Percentiles rank a stretch among this genome's conserved stretches.
Evolutionary conservation across 2,329 filamentous ascomycete species (phyloP).

Genomic region (Fusarium sp.): DNA sequence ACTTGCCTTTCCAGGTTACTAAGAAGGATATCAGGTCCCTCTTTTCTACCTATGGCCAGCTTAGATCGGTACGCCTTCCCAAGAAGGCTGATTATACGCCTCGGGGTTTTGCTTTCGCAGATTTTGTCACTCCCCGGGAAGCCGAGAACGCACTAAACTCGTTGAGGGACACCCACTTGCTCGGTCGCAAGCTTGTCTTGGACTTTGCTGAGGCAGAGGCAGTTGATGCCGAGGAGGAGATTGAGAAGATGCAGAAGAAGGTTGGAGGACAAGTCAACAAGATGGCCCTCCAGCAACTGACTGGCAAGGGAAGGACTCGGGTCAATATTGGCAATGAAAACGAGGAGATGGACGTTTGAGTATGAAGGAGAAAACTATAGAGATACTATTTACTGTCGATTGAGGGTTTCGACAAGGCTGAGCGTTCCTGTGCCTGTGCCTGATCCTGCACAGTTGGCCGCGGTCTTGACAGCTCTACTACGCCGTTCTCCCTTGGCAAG

Average conservation of each 20-base stretch:
- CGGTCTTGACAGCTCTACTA: constrained; percentile 12
- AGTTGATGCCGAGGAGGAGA: constrained; percentile 93
- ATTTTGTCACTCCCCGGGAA: constrained; percentile 92
- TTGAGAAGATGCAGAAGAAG: constrained; percentile 97
- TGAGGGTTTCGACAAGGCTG: constrained; percentile 42
- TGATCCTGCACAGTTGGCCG: constrained; percentile 28
- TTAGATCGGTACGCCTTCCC: constrained; percentile 91
- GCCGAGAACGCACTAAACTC: constrained; percentile 91
- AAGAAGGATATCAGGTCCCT: constrained; percentile 92
- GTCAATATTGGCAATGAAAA: constrained; percentile 85
- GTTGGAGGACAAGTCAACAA: constrained; percentile 90
- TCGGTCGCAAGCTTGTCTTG: constrained; percentile 88
- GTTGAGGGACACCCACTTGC: constrained; percentile 90
- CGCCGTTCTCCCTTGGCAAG: constrained; percentile 47
- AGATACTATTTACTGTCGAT: constrained; percentile 29
- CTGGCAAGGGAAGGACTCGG: constrained; percentile 84
- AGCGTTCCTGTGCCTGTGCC: constrained; percentile 34
- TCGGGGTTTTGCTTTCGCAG: constrained; percentile 95
- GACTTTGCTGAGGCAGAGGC: constrained; percentile 92
- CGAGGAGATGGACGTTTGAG: constrained; percentile 62
- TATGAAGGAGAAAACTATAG: constrained; percentile 33
- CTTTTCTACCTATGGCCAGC: constrained; percentile 89
- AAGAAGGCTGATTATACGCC: constrained; percentile 92
- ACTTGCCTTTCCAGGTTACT: constrained; percentile 93
- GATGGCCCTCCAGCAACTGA: constrained; percentile 89